These are phyloP conservation scores for Adansonia gregorii DNA, from an alignment of 441 rosid genomes.

Conservation along the genomic window DNA sequence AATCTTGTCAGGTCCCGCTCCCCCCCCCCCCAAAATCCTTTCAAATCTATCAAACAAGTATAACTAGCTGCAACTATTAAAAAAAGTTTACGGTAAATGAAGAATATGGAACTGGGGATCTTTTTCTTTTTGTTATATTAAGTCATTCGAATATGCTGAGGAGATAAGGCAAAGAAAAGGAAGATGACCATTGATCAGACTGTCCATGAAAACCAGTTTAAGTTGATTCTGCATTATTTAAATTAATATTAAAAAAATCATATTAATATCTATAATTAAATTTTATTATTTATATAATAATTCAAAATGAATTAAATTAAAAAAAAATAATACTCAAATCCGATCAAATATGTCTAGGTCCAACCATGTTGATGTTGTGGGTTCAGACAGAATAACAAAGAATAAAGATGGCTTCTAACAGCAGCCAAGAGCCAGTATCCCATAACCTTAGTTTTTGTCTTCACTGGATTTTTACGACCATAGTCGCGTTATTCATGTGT, in stretches of 20 bases:
- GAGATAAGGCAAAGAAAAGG: conserved; percentile 16
- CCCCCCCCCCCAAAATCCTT: no score
- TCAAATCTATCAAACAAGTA: no score
- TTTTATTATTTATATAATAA: no score
- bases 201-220: no score
- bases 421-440: neutral
- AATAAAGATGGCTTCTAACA: neutral
- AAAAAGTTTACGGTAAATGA: neutral
- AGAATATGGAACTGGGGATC: no score
- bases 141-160: neutral
- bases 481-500: neutral
- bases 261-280: no score
- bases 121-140: no score
- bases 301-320: no score
- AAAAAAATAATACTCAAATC: no score
- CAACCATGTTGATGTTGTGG: conserved; percentile 11
- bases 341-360: neutral
- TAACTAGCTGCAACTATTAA: no score
- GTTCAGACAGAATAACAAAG: neutral
- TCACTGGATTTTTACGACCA: neutral
- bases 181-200: neutral
- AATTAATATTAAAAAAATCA: no score
- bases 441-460: conserved; percentile 5
- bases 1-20: neutral
- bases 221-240: no score